Conservation (phyloP, 306 rosid genomes). For the Cicer chorassanicum region DNA sequence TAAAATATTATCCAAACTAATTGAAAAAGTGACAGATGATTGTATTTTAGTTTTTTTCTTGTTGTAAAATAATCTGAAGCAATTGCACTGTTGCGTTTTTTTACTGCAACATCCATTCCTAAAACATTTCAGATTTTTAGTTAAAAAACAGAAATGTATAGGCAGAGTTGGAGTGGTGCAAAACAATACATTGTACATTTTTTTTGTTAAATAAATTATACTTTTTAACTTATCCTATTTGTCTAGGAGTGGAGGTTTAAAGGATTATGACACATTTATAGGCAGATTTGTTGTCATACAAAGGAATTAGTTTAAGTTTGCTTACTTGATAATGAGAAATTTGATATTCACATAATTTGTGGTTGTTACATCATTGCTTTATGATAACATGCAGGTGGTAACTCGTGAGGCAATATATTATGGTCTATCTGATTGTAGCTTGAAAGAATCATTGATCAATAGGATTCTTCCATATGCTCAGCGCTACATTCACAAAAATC, state of each 20-base stretch:
- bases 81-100: too few relatives aligned
- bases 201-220: too few relatives aligned
- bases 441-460: slow-evolving; percentile 67
- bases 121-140: too few relatives aligned
- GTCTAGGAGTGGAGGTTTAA: not conserved
- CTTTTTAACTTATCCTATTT: not conserved
- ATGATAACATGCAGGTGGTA: slow-evolving; percentile 69
- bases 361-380: slow-evolving; percentile 32
- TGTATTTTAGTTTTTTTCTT: too few relatives aligned
- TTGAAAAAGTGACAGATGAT: too few relatives aligned
- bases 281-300: slow-evolving; percentile 4
- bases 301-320: not conserved
- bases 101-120: too few relatives aligned
- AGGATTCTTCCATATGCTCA: slow-evolving; percentile 92
- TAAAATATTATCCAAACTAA: too few relatives aligned
- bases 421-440: slow-evolving; percentile 62
- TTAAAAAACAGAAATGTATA: too few relatives aligned
- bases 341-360: not conserved
- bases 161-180: too few relatives aligned
- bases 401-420: slow-evolving; percentile 79
- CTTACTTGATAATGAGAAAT: slow-evolving; percentile 1
- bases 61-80: too few relatives aligned
- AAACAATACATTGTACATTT: too few relatives aligned
- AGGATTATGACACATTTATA: not conserved
- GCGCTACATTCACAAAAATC: slow-evolving; percentile 72